Base-by-base conservation (phyloP, 352 stramenopile species). In the Globisporangium paddicum region DNA sequence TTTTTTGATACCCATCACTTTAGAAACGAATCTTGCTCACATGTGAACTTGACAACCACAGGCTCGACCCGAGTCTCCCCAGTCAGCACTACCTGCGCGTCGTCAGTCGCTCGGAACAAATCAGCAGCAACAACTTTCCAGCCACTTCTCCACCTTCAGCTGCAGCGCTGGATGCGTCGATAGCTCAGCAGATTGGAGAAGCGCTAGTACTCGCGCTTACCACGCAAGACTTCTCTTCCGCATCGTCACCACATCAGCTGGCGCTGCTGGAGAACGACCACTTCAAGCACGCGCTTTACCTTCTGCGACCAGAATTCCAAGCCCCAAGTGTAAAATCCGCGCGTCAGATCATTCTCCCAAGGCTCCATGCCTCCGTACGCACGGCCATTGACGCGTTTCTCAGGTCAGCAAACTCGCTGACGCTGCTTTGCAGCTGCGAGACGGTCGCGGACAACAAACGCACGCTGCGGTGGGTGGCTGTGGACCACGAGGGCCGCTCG, bases 171-270 rank as follows among this genome's bases (percentile, higher is more conserved):
- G 50, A 58, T 41, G 5, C 21, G 1, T 30, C 23, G 2, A 26
- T 42, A 19, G 18, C 51, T n/a, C 47, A 66, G 11, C 47, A 40
- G 42, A 59, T 58, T 28, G 56, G 64, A 2, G 61, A 76, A 5
- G 66, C 71, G 37, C 55, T 79, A 8, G 63, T 67, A 13, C 56
- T 76, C 7, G 68, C 67, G 2, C n/a, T 79, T 16, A 38, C 70
- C 21, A 67, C 54, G 13, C 50, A 62, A 7, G 45, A 14, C 23
- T 23, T 34, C 8, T 11, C 37, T 1, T 26, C 55, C 0, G 25
- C 13, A 21, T 19, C 13, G 21, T 19, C 14, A 30, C 34, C 10
- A 25, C 34, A 7, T 25, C 42, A 30, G 23, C 21, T 26, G 58
- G 64, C 37, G 3, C 37, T 79, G 16, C 50, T 79, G 25, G 63